A percentile compares a stretch with the other conserved stretches of the same genome.
These are phyloP conservation scores for Lachnellula suecica DNA, from an alignment of 2,329 filamentous ascomycete genomes.

Conservation along the genomic window DNA sequence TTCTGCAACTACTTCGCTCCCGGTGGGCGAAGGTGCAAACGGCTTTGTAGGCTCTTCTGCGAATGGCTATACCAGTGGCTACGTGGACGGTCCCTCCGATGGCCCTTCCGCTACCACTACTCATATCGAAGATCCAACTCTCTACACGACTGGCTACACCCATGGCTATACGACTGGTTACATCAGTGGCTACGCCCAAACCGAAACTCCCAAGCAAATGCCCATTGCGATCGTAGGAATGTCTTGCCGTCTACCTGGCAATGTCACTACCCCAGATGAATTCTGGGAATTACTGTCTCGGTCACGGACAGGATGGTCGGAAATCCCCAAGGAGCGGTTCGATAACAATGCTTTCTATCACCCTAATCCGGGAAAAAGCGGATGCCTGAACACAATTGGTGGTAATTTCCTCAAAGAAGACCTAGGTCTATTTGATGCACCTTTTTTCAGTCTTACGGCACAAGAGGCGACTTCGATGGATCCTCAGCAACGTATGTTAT, in stretches of 20 bases:
- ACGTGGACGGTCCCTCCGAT: constrained; percentile 11
- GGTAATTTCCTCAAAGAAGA: constrained; percentile 23
- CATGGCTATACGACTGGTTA: constrained; percentile 27
- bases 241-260: constrained; percentile 38
- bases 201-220: constrained; percentile 17
- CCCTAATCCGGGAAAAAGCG: constrained; percentile 37
- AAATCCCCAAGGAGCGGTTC: constrained; percentile 36
- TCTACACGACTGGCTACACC: constrained; percentile 22
- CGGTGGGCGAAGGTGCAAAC: constrained; percentile 11
- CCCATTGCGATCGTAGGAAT: constrained; percentile 40
- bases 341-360: constrained; percentile 53
- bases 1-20: constrained; percentile 19
- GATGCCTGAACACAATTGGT: constrained; percentile 16
- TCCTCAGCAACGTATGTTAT: constrained; percentile 72
- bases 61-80: constrained; percentile 27
- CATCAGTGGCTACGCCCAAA: constrained; percentile 14
- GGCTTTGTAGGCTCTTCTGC: background rate
- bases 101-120: too few species aligned
- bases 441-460: constrained; percentile 71
- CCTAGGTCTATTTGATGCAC: constrained; percentile 43
- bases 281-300: constrained; percentile 37
- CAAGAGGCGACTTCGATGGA: constrained; percentile 76
- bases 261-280: constrained; percentile 35
- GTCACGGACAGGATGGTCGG: constrained; percentile 34
- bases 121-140: constrained; percentile 4